Conservation (phyloP, 805 yeast genomes). For the Blastobotrys attinorum region DNA sequence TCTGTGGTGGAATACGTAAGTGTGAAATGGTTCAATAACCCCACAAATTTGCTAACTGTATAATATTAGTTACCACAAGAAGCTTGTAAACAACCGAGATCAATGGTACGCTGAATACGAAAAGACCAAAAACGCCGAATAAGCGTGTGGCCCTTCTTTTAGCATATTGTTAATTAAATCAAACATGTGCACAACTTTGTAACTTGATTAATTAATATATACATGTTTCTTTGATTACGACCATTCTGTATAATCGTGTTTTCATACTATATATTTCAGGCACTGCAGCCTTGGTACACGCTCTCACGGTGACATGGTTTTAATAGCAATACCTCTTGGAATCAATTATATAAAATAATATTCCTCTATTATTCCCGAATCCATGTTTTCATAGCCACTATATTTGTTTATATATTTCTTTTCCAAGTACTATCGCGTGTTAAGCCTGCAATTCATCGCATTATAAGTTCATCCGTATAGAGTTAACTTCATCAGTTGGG, state of each 20-base stretch:
- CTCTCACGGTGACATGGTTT: too few species aligned
- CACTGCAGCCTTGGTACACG: too few species aligned
- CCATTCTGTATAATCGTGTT: background rate
- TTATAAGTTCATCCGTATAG: background rate
- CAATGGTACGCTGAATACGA: constrained; percentile 74
- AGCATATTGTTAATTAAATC: background rate
- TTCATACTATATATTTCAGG: too few species aligned
- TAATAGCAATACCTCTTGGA: too few species aligned
- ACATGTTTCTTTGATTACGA: background rate
- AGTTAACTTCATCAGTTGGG: background rate
- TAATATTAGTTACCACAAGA: constrained; percentile 54
- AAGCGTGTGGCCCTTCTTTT: background rate
- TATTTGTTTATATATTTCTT: too few species aligned
- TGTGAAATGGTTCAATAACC: background rate
- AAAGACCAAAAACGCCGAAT: constrained; percentile 47
- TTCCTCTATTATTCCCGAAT: too few species aligned
- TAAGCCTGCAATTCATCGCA: too few species aligned
- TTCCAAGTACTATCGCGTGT: too few species aligned
- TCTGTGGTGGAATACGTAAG: constrained; percentile 50
- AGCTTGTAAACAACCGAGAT: constrained; percentile 67
- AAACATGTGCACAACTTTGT: background rate
- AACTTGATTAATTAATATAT: background rate
- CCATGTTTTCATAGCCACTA: too few species aligned
- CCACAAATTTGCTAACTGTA: background rate
- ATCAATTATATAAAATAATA: too few species aligned